Base-by-base conservation (phyloP, 2,329 filamentous ascomycete genomes). In the Monosporascus sp. region DNA sequence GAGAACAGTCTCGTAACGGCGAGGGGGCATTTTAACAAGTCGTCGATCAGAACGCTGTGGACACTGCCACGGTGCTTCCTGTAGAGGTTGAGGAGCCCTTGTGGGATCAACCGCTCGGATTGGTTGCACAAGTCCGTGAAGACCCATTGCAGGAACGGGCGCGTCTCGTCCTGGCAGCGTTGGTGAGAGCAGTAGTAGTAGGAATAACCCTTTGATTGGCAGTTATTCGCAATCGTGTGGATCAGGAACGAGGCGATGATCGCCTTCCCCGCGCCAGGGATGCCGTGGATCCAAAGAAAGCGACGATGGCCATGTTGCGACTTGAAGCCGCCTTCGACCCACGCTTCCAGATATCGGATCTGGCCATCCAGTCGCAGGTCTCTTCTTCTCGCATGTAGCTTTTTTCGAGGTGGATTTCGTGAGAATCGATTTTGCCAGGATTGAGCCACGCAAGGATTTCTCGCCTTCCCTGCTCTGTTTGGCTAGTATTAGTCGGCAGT, bases 111-210 rank as follows among this genome's bases (percentile, higher is more conserved):
- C 16, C 46, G 52, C 0, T 40, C 54, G 4, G 57, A 50, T 20
- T 63, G 56, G 35, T 56, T 54, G 47, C 65, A 63, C 19, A 69
- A 53, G 26, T 65, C 59, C 14, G 48, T 50, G 14, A 68, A 19
- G 4, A 63, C 47, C 57, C 60, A 66, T 24, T 60, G 58, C 3
- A 70, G 58, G 5, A 69, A 59, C 1, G 63, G 55, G 0, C 52
- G 20, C 1, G 66, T 59, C 49, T 69, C 67, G 22, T 70, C 67
- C 8, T 61, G 60, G 7, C 56, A 47, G 17, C 63, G 60, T 22
- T 61, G 59, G 37, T 65, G 56, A 22, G 63, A 58, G 44, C 66
- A 70, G 45, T 70, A 70, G 37, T 69, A 70, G 48, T 66, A 70
- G n/a, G 59, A 56, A 51, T 43, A 61, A 1, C 61, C 58, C 5